phyloP scores from a whole-genome alignment of 2,329 filamentous ascomycete genomes.

The Fusarium albidum region DNA sequence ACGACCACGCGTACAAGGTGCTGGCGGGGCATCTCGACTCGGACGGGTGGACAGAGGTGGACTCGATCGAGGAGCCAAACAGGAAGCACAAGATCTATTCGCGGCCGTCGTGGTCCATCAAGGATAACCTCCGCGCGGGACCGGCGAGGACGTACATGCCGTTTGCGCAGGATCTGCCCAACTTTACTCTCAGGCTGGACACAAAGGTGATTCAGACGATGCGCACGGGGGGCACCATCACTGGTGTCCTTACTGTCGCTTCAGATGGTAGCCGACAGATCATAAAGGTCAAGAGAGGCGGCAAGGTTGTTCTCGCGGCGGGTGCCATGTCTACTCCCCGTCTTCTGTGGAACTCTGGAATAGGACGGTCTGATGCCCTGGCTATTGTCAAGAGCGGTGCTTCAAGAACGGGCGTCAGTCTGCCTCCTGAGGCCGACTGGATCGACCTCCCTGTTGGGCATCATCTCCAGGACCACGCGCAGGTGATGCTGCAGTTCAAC shows the following conservation, averaged over 20 bases:
- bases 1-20: constrained; percentile 70
- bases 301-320: constrained; percentile 68
- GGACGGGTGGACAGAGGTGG: constrained; percentile 69
- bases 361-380: constrained; percentile 68
- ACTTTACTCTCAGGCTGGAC: constrained; percentile 73
- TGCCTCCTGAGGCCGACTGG: constrained; percentile 59
- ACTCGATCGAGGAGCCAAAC: constrained; percentile 68
- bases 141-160: constrained; percentile 77
- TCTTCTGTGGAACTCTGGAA: constrained; percentile 53
- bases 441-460: constrained; percentile 66
- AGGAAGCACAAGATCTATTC: constrained; percentile 73
- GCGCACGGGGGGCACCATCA: constrained; percentile 67
- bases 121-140: constrained; percentile 71
- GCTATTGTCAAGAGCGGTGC: constrained; percentile 53
- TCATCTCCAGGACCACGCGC: constrained; percentile 64
- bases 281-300: constrained; percentile 38
- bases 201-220: constrained; percentile 71
- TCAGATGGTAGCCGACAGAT: constrained; percentile 54
- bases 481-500: constrained; percentile 45
- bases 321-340: constrained; percentile 55
- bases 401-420: constrained; percentile 56
- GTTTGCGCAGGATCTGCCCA: constrained; percentile 62
- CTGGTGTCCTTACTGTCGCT: constrained; percentile 68
- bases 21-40: constrained; percentile 64
- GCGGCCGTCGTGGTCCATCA: constrained; percentile 74